A percentile compares a stretch with the other conserved stretches of the same genome.
These are phyloP conservation scores for Barnettozyma vustinii DNA, from an alignment of 805 yeast genomes.

Conservation along the genomic window DNA sequence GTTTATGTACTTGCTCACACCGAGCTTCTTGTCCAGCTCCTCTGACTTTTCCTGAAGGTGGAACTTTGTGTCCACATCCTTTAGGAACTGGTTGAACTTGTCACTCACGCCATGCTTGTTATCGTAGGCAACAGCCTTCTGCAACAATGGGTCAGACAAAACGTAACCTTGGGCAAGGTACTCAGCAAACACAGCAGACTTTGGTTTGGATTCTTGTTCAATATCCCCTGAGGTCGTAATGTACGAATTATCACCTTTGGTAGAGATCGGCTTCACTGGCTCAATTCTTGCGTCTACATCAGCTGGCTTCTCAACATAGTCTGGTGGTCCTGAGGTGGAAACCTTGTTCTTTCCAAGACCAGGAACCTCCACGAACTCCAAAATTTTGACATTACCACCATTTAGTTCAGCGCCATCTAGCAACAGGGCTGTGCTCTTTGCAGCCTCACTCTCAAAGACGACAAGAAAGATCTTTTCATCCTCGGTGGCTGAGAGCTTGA, in stretches of 20 bases:
- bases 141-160: constrained; percentile 54
- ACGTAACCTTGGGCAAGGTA: constrained; percentile 69
- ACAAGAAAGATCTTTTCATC: constrained; percentile 32
- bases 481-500: constrained; percentile 7
- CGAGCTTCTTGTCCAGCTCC: constrained; percentile 20
- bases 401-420: constrained; percentile 72
- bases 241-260: background rate
- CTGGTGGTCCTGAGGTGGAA: constrained; percentile 8
- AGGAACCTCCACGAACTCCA: constrained; percentile 24
- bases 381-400: constrained; percentile 47
- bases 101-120: constrained; percentile 54
- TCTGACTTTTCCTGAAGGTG: constrained; percentile 31
- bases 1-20: constrained; percentile 31
- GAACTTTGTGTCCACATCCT: constrained; percentile 52
- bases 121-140: constrained; percentile 59
- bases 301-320: constrained; percentile 9
- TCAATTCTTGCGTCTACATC: constrained; percentile 1
- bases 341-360: constrained; percentile 9
- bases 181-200: constrained; percentile 69
- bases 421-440: constrained; percentile 65
- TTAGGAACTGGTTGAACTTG: constrained; percentile 52
- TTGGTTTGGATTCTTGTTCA: constrained; percentile 73
- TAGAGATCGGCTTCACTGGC: background rate
- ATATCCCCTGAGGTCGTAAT: constrained; percentile 37
- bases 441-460: constrained; percentile 50